Base-by-base conservation (phyloP, 2,329 filamentous ascomycete species). In the Aspergillus tamarii region DNA sequence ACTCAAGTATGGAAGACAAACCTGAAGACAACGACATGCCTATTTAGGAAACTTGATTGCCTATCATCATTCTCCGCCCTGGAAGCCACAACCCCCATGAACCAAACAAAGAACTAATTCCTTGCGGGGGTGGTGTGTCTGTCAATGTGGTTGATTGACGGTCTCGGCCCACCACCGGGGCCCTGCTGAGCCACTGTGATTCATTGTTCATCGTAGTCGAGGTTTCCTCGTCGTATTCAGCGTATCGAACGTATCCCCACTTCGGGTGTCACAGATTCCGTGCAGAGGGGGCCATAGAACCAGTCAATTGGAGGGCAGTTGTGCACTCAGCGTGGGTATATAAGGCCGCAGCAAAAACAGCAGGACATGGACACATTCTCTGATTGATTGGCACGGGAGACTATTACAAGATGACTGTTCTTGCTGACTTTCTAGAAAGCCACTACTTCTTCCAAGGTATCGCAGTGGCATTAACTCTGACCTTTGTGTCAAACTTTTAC, bases 401-500 rank as follows among this genome's bases (percentile, higher is more conserved):
- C 48, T 16, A 4, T 21, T 52, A 32, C 30, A 60, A 39, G 12
- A 76, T 76, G 73, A 65, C 70, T 50, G 23, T 74, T 10, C 57
- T 75, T 43, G 21, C 57, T 6, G 67, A 72, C 36, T 21, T 73
- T 16, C 45, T 75, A 19, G 65, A 73, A 28, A 69, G 45, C 34
- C 68, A 68, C 19, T 64, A 73, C 61, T 23, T 72, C 23, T 50
- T 70, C 41, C 68, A 73, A 30, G 67, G 70, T 14, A 16, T 70
- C 4, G 64, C 63, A 36, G 57, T 72, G 2, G 71, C 65, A 21
- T 50, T 76, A 16, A 0, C 71, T 11, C 52, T 66, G 4, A 32
- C 70, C 2, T 61, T 75, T 7, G 39, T 72, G 23, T 70, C 69
- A 3, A 69, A 63, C 34, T 66, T 72, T 36, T 76, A 69, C 65